Evolutionary conservation across 2,329 filamentous ascomycete species (phyloP), one percentile per base, ranked within the genome.

Genomic region (Fusarium nematophilum): DNA sequence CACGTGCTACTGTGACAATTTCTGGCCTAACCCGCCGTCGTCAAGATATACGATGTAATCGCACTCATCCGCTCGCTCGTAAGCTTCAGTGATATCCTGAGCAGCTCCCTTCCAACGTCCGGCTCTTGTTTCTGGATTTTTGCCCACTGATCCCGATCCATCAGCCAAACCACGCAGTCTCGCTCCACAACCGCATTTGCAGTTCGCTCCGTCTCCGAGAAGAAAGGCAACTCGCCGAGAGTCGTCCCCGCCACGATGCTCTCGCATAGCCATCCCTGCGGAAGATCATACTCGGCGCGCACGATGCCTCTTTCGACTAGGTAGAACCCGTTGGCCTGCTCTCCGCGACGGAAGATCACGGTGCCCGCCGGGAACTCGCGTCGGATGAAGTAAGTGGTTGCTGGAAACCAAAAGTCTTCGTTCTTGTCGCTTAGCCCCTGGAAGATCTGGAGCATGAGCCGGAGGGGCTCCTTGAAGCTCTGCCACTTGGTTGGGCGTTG

Each of bases 161-260:
- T 84, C 59, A 90, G 76, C 95, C 95, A 99, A 6, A 90, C 86
- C 1, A 95, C 86, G 59, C 89, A 91, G 65, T 94, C 89, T 48
- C 88, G 84, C 72, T 98, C 93, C 2, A 92, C 92, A 36, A 88
- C 82, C 9, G 96, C 93, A 0, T 91, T 97, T 2, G 93, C 93
- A 4, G 93, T 98, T 14, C 95, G 85, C 46, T 86, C 82, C 2
- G 94, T 98, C 70, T 96, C 91, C 3, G 90, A 92, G 77, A 99
- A 99, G 79, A 99, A 99, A 0, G 95, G 95, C 47, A 99, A 77
- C 78, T 99, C 95, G 29, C 95, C 95, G 67, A 94, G 98, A 0
- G 95, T 97, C 2, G 95, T 95, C 13, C 95, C 95, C 0, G 93
- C 91, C 1, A 97, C 90, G 49, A 98, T 97, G 69, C 92, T 91